Evolutionary conservation across 176 grass and related monocot species (phyloP).

Genomic region (Luzula sylvatica): DNA sequence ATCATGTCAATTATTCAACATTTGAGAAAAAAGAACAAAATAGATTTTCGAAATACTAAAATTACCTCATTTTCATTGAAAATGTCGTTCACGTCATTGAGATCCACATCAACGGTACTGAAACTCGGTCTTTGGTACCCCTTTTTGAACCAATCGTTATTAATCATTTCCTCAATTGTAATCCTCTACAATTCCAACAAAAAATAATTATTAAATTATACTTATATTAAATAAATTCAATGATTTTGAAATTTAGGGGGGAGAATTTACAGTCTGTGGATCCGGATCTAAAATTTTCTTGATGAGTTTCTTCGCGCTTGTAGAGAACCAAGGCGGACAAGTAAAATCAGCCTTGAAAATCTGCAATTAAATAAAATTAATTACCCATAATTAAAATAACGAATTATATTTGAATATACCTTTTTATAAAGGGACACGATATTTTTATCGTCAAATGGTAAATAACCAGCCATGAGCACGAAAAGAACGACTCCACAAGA

Average conservation of each 20-base stretch:
- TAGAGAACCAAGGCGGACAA: conserved; percentile 93
- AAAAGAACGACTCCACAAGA: conserved; percentile 98
- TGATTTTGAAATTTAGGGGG: too few relatives aligned
- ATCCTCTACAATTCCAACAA: conserved; percentile 74
- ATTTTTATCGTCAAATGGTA: conserved; percentile 90
- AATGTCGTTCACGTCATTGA: conserved; percentile 76
- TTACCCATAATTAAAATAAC: neutral
- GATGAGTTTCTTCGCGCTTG: conserved; percentile 87
- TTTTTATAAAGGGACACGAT: conserved; percentile 91
- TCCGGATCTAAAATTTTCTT: conserved; percentile 90
- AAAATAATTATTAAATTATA: neutral
- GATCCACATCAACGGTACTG: conserved; percentile 54
- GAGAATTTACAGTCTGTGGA: conserved; percentile 43
- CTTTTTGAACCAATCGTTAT: conserved; percentile 98
- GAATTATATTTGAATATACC: conserved; percentile 22
- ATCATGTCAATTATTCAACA: too few relatives aligned
- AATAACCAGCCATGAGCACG: conserved; percentile 89
- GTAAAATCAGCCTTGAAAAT: conserved; percentile 87
- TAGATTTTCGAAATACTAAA: too few relatives aligned
- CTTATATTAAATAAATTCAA: neutral
- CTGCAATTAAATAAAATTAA: conserved; percentile 30
- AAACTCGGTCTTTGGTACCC: conserved; percentile 69
- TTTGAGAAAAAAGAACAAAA: neutral
- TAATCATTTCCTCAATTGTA: conserved; percentile 58
- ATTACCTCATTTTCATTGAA: conserved; percentile 62